Evolutionary conservation across 2,329 filamentous ascomycete genomes (phyloP).

Genomic region (Epichloe bromicola): DNA sequence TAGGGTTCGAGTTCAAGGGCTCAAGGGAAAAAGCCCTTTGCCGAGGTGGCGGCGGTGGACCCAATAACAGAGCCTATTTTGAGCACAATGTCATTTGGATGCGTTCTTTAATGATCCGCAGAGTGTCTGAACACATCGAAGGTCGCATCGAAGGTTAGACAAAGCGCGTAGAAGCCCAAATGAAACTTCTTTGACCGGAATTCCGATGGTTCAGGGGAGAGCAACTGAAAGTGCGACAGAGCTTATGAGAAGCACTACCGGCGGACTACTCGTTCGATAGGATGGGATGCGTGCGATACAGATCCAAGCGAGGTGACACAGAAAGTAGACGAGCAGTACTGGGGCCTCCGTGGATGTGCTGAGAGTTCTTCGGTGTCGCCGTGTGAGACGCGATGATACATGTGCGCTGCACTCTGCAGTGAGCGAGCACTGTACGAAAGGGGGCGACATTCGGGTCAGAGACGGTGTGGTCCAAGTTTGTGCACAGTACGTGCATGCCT

Average conservation of each 20-base stretch:
- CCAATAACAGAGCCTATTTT: neutral
- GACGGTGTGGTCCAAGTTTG: neutral
- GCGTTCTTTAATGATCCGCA: neutral
- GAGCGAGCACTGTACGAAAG: neutral
- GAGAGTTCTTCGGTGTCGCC: slow-evolving; percentile 1
- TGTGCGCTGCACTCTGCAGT: neutral
- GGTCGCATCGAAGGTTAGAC: neutral
- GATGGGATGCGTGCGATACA: neutral
- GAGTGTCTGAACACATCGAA: neutral
- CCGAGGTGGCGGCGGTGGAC: neutral
- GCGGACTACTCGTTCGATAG: neutral
- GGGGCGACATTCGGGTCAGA: neutral
- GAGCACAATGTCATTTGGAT: neutral
- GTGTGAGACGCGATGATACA: neutral
- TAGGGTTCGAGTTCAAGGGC: neutral
- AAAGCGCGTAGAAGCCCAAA: neutral
- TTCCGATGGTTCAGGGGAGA: neutral
- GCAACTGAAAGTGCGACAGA: neutral
- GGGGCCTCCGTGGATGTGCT: neutral
- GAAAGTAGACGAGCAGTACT: neutral
- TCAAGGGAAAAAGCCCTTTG: neutral
- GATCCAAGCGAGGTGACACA: neutral
- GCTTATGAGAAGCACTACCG: neutral
- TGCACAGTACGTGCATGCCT: neutral
- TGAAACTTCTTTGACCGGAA: neutral